These are phyloP conservation scores for Cyphellophora europaea DNA, from an alignment of 2,329 filamentous ascomycete species.

Conservation along the genomic window DNA sequence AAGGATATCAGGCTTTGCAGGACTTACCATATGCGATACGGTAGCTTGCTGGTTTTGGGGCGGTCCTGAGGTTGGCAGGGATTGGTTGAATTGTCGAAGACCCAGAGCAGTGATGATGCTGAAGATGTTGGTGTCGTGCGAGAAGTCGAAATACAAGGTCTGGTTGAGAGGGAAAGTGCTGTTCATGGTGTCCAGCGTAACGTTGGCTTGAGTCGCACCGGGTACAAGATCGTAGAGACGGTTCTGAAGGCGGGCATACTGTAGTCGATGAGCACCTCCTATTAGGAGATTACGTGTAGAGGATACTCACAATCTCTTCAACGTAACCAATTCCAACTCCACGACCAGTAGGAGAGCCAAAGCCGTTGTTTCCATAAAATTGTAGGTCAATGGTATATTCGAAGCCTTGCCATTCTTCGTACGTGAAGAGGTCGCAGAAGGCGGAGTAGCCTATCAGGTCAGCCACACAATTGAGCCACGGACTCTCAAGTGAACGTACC, in stretches of 20 bases:
- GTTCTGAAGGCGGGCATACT: slow-evolving; percentile 52
- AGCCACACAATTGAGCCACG: neutral
- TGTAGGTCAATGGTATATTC: slow-evolving; percentile 61
- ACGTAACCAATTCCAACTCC: slow-evolving; percentile 59
- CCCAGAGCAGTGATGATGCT: slow-evolving; percentile 64
- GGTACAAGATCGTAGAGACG: slow-evolving; percentile 17
- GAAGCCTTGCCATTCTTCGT: slow-evolving; percentile 63
- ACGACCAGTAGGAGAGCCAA: slow-evolving; percentile 48
- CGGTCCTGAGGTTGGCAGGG: slow-evolving; percentile 47
- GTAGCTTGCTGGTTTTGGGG: slow-evolving; percentile 53
- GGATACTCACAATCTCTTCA: slow-evolving; percentile 62
- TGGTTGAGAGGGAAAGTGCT: slow-evolving; percentile 67
- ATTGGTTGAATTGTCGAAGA: slow-evolving; percentile 49
- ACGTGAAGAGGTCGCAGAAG: slow-evolving; percentile 68
- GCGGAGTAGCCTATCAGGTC: slow-evolving; percentile 55
- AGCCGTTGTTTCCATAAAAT: slow-evolving; percentile 54
- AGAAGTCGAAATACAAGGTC: slow-evolving; percentile 68
- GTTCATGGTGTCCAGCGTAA: slow-evolving; percentile 40
- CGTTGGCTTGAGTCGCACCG: slow-evolving; percentile 36
- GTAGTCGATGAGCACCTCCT: too few species aligned
- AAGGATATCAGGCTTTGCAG: too few species aligned
- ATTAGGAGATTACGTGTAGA: too few species aligned
- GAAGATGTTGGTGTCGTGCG: slow-evolving; percentile 66
- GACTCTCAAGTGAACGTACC: too few species aligned
- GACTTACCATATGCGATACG: slow-evolving; percentile 55